Base-by-base conservation (phyloP, 78 protist genomes). In the Planoprotostelium fungivorum region DNA sequence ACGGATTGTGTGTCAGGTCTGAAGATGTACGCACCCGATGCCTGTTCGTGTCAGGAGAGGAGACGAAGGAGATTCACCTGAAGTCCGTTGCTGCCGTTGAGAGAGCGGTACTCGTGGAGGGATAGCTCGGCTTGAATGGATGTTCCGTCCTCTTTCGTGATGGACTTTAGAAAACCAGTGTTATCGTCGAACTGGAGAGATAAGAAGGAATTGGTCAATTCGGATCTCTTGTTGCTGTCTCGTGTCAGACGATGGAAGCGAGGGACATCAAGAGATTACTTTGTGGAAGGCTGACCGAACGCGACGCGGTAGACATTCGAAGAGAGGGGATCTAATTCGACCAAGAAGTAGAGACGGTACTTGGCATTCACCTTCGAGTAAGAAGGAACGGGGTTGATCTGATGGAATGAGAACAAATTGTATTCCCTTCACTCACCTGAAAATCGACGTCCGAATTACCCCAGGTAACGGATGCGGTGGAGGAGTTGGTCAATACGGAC, bases 11-110 rank as follows among this genome's bases (percentile, higher is more conserved):
- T 51, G 5, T 89, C 86, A 10, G 98, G 96, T 37, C 96, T 90
- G 96, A 96, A 96, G 86, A 96, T 96, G 92, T 96, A 96, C 84
- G 98, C 98, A 23, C 98, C 98, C 0, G 91, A 86, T 38, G 88
- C 73, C 93, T 96, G 98, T 25, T 16, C 73, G 5, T 5, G 16
- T 51, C 31, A 51, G 31, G 73, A 25, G 73, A 25, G 73, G 16
- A 25, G 73, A 51, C 73, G 16, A 51, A 51, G 5, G 73, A n/a
- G n/a, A 51, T 25, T 51, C 73, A 51, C 73, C 73, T 51, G n/a
- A n/a, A n/a, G 73, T 51, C 73, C 73, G 73, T 5, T 25, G 16
- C 31, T 51, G 73, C 73, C 16, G 73, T 51, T 51, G 5, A 16
- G 5, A 51, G 73, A 51, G 5, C 73, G 73, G 73, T 51, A 51